Conservation (phyloP, 805 yeast species). For the Metschnikowia noctiluminum region DNA sequence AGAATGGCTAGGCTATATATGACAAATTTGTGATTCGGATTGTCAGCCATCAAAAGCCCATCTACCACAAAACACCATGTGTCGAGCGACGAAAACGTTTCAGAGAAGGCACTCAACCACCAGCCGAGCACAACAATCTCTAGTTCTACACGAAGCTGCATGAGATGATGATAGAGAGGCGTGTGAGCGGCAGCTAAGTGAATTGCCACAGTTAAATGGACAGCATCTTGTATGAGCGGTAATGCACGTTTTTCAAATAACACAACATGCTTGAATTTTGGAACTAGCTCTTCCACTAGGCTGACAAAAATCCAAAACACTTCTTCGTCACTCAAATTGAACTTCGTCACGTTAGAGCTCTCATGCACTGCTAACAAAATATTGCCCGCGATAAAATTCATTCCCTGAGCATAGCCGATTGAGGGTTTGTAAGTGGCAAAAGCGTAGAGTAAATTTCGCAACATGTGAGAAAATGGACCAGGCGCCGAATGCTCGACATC, state of each 20-base stretch:
- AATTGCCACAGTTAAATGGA: slow-evolving; percentile 28
- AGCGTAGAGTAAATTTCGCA: slow-evolving; percentile 48
- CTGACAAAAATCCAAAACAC: slow-evolving; percentile 53
- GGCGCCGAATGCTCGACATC: slow-evolving; percentile 36
- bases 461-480: slow-evolving; percentile 51
- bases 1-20: slow-evolving; percentile 34
- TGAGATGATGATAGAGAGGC: slow-evolving; percentile 34
- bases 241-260: slow-evolving; percentile 17
- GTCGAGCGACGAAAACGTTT: slow-evolving; percentile 46
- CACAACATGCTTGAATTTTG: slow-evolving; percentile 33
- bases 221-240: slow-evolving; percentile 36
- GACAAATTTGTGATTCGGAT: slow-evolving; percentile 36
- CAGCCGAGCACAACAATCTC: slow-evolving; percentile 53
- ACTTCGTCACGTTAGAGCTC: slow-evolving; percentile 11
- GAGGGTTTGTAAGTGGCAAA: slow-evolving; percentile 45
- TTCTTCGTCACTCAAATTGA: slow-evolving; percentile 37
- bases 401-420: slow-evolving; percentile 58
- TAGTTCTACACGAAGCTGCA: slow-evolving; percentile 36
- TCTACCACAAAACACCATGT: slow-evolving; percentile 53
- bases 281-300: slow-evolving; percentile 47
- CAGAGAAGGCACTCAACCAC: slow-evolving; percentile 56
- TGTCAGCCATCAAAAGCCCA: slow-evolving; percentile 30
- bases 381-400: slow-evolving; percentile 58
- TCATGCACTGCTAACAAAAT: slow-evolving; percentile 37
- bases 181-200: slow-evolving; percentile 41